Base-by-base conservation (phyloP, 2,329 filamentous ascomycete species). In the Triangularia setosa region DNA sequence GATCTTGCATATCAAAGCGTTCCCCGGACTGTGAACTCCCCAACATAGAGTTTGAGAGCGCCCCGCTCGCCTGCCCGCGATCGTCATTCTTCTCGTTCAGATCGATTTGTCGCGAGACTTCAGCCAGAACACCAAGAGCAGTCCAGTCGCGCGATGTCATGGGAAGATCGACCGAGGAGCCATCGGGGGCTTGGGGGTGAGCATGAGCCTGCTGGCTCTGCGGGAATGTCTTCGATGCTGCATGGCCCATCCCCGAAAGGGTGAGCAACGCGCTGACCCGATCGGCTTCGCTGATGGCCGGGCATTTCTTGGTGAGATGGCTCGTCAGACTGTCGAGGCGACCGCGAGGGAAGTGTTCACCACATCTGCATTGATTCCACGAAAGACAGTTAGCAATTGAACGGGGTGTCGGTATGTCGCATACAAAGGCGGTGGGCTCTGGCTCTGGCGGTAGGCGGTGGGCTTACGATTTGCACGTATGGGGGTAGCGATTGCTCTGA, bases 261-360 rank as follows among this genome's bases (percentile, higher is more conserved):
- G 90, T 86, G 65, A 92, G 80, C 69, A 90, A 84, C 63, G 90
- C 90, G 72, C 90, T 88, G 78, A 92, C 87, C 61, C 91, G 87
- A 73, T 95, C 91, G 64, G 85, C 83, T 67, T 90, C 81, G 67
- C 88, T 86, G 60, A 96, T 88, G 61, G 89, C 90, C 48, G 91
- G 90, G 75, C 93, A 97, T 81, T 90, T 92, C 76, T 93, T 95
- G 61, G 91, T 89, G 63, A 97, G 83, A 74, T 97, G 93, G 67
- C 84, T 88, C 53, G 87, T 90, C 66, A 97, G 79, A 71, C 87
- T 91, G 73, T 97, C 93, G 72, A 92, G 90, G 67, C 93, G 87
- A 66, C 93, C 93, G 75, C 96, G 96, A 68, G 92, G 90, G 68
- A 97, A 97, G 76, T 90, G 90, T 77, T 95, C 90, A 69, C 92